phyloP scores from a whole-genome alignment of 1,139 yeast species.

The Yamadazyma diddensiae region DNA sequence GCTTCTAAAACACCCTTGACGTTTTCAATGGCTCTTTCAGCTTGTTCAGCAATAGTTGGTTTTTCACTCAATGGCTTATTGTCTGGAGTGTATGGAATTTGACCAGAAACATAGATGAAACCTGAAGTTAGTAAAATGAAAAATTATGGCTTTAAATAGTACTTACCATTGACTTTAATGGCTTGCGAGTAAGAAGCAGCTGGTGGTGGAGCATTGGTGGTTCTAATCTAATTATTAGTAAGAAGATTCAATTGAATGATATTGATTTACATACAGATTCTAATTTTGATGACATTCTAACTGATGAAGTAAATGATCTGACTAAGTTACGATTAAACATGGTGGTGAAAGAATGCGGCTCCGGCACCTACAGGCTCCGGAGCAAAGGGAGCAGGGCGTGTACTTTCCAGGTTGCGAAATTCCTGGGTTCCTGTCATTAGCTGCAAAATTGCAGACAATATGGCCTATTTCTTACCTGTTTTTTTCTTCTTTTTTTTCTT shows the following conservation, averaged over 20 bases:
- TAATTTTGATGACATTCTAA: conserved; percentile 41
- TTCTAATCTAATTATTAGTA: conserved; percentile 50
- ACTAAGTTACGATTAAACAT: conserved; percentile 13
- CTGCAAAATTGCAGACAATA: not conserved
- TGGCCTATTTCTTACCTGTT: conserved; percentile 16
- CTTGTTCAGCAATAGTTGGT: conserved; percentile 65
- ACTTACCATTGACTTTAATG: conserved; percentile 74
- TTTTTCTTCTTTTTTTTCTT: conserved; percentile 18
- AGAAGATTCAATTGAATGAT: not conserved
- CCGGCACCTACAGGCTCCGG: too few relatives aligned
- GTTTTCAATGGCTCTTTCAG: conserved; percentile 82
- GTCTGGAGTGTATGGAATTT: conserved; percentile 85
- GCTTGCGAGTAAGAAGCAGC: conserved; percentile 97
- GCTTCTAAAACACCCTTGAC: conserved; percentile 74
- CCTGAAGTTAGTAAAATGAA: conserved; percentile 35
- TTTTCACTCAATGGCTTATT: conserved; percentile 75
- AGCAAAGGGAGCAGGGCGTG: too few relatives aligned
- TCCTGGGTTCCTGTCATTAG: too few relatives aligned
- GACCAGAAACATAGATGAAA: conserved; percentile 90
- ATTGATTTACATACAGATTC: conserved; percentile 38
- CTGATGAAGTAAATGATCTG: conserved; percentile 12
- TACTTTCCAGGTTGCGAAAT: too few relatives aligned
- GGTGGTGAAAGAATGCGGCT: not conserved
- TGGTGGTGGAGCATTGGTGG: conserved; percentile 87
- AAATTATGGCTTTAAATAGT: conserved; percentile 2